Evolutionary conservation across 176 grass and related monocot species (phyloP).

Genomic region (Cenchrus purpureus): DNA sequence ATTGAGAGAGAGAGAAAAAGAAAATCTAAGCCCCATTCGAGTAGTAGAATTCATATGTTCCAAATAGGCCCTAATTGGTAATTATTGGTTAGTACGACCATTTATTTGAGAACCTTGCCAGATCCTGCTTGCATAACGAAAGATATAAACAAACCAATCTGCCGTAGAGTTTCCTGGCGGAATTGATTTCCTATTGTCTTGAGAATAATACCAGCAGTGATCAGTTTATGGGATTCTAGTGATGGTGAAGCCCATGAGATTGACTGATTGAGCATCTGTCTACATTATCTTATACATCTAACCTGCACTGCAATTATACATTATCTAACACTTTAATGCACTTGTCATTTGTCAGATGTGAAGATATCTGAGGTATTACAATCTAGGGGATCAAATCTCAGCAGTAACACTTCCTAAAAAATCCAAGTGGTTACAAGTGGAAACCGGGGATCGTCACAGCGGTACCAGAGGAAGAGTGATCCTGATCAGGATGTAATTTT

Average conservation of each 20-base stretch:
- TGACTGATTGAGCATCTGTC: not conserved
- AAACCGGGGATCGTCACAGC: not conserved
- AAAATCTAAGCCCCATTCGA: too few species aligned
- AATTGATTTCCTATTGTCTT: slow-evolving; percentile 3
- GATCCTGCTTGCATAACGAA: not conserved
- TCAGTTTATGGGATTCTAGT: not conserved
- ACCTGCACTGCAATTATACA: not conserved
- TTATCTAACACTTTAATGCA: not conserved
- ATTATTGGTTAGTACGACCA: not conserved
- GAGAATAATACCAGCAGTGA: slow-evolving; percentile 27
- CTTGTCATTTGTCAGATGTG: not conserved
- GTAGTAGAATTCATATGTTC: not conserved
- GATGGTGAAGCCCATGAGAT: not conserved
- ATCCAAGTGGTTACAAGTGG: too few species aligned
- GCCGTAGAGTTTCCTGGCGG: not conserved
- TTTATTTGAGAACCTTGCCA: not conserved
- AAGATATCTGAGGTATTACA: not conserved
- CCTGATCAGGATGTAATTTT: not conserved
- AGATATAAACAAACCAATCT: not conserved
- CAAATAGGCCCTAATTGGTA: too few species aligned
- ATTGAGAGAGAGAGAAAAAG: not conserved
- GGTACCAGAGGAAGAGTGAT: not conserved
- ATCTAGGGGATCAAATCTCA: not conserved
- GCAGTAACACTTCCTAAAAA: too few species aligned
- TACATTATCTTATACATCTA: slow-evolving; percentile 11